Evolutionary conservation across 805 yeast species (phyloP), one percentile per base, ranked within the genome.

Genomic region (Wickerhamiella brachini): DNA sequence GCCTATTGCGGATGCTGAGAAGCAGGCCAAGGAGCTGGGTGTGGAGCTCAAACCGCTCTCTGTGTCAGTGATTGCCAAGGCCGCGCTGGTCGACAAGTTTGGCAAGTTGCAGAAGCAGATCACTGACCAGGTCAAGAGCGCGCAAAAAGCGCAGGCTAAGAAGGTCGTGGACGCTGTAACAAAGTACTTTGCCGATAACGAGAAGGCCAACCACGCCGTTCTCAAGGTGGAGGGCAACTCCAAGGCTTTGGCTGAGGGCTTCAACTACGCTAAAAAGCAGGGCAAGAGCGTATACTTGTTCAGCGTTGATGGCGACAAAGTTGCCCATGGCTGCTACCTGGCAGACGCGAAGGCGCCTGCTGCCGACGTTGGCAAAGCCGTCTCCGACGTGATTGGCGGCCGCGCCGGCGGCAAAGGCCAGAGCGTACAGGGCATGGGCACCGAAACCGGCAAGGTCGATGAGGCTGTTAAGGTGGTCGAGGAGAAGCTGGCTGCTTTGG

Each of bases 331-430:
- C 57, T 88, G 95, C 65, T 93, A 81, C 70, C 74, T 93, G 48
- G 80, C 68, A 43, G 85, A 88, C 41, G 70, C 82, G 57, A 88
- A 88, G 58, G 76, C 82, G 56, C 89, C 94, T 49, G 75, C 81
- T 52, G 52, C 63, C 48, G 88, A 78, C 26, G 75, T 88, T 58
- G 94, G 94, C 31, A 68, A 74, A 49, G 70, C 76, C 51, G 97
- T 85, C 44, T 72, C 89, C 45, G 69, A 72, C 38, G 72, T 74
- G 60, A 79, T 93, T 59, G 99, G 98, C 57, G 99, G 99, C 68
- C 87, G 84, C 68, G 94, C 95, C 53, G 99, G 99, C 71, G 99
- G 99, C 68, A 93, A 87, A 71, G 97, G 96, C 56, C 85, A 87
- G 58, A 81, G 89, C 51, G 86, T 87, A 60, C 98, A 93, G 72